phyloP scores from a whole-genome alignment of 2,329 filamentous ascomycete genomes.

The Aspergillus fumigatiaffinis region DNA sequence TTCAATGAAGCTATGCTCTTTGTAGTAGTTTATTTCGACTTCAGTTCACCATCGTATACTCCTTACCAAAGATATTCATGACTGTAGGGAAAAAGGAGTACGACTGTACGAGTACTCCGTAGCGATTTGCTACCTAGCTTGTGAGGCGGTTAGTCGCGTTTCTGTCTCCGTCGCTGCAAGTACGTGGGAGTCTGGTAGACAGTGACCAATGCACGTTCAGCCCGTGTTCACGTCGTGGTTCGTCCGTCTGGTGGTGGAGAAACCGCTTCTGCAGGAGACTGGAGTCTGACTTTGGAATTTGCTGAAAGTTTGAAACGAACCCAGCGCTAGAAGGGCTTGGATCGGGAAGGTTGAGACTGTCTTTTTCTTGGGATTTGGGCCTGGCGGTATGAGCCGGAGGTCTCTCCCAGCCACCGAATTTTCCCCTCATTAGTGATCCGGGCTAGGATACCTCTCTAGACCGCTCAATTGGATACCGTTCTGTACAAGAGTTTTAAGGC shows the following conservation, averaged over 20 bases:
- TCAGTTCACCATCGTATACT: neutral
- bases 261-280: slow-evolving; percentile 16
- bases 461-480: slow-evolving; percentile 1
- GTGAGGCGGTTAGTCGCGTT: neutral
- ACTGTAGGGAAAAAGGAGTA: neutral
- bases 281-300: slow-evolving; percentile 9
- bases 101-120: too few relatives aligned
- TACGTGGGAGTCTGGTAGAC: neutral
- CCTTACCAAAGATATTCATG: neutral
- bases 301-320: neutral
- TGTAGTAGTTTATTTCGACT: neutral
- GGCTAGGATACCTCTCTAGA: neutral
- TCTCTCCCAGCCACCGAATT: slow-evolving; percentile 13
- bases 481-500: neutral
- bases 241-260: slow-evolving; percentile 13
- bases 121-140: neutral
- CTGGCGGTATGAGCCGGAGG: neutral
- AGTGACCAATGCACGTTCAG: slow-evolving; percentile 20
- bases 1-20: neutral
- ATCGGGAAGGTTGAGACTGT: slow-evolving; percentile 4
- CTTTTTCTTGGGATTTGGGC: neutral
- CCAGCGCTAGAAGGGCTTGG: neutral
- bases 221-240: slow-evolving; percentile 10
- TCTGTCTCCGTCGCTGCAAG: neutral
- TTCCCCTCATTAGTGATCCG: slow-evolving; percentile 3